A percentile compares a stretch with the other conserved stretches of the same genome.
Conservation (phyloP, 192 early-diverging fungal genomes). For the Dimargaris cristalligena region DNA sequence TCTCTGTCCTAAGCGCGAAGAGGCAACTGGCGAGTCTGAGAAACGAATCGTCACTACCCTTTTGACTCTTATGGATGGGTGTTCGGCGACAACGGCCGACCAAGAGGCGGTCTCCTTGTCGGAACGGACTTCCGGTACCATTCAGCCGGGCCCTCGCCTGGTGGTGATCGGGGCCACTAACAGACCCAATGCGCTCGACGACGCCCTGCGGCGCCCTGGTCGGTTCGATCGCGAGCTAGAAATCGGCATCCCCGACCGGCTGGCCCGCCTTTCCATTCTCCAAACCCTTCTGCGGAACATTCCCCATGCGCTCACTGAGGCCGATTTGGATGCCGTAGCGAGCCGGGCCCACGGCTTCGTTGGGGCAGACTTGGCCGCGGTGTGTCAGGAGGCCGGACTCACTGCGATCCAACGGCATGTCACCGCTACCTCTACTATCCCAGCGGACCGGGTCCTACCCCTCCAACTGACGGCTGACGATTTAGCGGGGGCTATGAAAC, state of each 20-base stretch:
- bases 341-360: constrained; percentile 78
- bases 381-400: constrained; percentile 76
- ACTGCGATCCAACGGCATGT: constrained; percentile 43
- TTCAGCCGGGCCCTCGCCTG: not conserved
- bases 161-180: constrained; percentile 91
- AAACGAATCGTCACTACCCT: constrained; percentile 84
- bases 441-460: not conserved
- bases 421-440: not conserved
- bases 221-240: constrained; percentile 94
- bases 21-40: constrained; percentile 61
- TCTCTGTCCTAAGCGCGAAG: constrained; percentile 73
- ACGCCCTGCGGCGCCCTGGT: constrained; percentile 81
- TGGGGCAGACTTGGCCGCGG: constrained; percentile 87
- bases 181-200: constrained; percentile 70
- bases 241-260: constrained; percentile 69
- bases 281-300: constrained; percentile 40
- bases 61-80: constrained; percentile 88
- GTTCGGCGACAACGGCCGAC: constrained; percentile 13
- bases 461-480: not conserved
- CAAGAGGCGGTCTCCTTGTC: constrained; percentile 5
- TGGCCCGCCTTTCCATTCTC: constrained; percentile 56
- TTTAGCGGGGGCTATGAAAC: constrained; percentile 23
- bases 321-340: constrained; percentile 42
- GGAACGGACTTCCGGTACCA: not conserved
- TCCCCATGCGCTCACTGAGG: constrained; percentile 44